Evolutionary conservation across 108 stramenopile genomes (phyloP).

Genomic region (Cyclostephanos tholiformis): DNA sequence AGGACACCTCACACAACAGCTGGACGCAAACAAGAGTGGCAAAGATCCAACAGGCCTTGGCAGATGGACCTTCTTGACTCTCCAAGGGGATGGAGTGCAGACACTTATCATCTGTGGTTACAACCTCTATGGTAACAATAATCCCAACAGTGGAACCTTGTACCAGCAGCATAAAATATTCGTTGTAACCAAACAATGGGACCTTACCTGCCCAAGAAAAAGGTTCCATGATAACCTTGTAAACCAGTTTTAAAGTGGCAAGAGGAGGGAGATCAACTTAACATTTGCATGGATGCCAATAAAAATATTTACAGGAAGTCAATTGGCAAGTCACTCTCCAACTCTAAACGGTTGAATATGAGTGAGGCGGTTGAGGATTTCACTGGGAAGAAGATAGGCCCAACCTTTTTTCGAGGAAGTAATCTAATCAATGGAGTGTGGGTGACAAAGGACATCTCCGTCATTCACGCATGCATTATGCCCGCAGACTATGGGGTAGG

Average conservation of each 20-base stretch:
- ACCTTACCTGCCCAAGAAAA: background rate
- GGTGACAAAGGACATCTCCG: background rate
- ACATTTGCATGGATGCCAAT: slow-evolving; percentile 11
- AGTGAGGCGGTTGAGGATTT: slow-evolving; percentile 2
- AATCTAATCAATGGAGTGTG: slow-evolving; percentile 10
- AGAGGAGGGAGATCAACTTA: slow-evolving; percentile 3
- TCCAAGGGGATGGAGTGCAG: background rate
- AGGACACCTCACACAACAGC: slow-evolving; percentile 3
- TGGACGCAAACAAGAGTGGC: background rate
- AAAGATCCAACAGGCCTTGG: slow-evolving; percentile 13
- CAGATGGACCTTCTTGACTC: slow-evolving; percentile 3
- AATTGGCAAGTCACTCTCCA: background rate
- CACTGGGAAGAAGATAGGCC: slow-evolving; percentile 7
- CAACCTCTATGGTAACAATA: background rate
- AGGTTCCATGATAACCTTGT: slow-evolving; percentile 1
- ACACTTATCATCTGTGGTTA: background rate
- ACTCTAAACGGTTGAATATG: background rate
- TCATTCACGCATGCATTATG: slow-evolving; percentile 6
- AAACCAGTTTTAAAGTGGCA: background rate
- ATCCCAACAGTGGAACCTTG: background rate
- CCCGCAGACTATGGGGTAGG: slow-evolving; percentile 18
- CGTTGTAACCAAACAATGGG: background rate
- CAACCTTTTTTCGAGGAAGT: slow-evolving; percentile 7
- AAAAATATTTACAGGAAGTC: slow-evolving; percentile 9
- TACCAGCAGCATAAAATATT: background rate